Percentiles rank a stretch among this genome's conserved stretches.
These are phyloP conservation scores for Cercospora beticola DNA, from an alignment of 2,329 filamentous ascomycete species.

Conservation along the genomic window DNA sequence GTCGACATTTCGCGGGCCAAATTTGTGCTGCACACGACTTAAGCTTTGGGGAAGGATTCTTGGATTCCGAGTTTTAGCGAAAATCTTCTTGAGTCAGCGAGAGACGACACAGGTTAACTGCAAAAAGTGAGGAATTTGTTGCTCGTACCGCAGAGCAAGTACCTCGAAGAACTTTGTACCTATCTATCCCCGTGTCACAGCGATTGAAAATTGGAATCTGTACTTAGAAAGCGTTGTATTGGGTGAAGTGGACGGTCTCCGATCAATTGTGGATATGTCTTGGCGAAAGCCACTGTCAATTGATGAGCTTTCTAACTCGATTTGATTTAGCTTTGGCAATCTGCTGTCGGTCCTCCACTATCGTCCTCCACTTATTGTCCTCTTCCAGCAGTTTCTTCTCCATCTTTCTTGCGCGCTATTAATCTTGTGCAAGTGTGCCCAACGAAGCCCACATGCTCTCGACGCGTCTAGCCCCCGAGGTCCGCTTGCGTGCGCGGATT, in stretches of 20 bases:
- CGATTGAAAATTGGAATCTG: background rate
- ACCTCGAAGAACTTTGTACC: background rate
- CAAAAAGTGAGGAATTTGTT: background rate
- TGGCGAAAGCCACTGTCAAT: background rate
- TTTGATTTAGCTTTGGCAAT: background rate
- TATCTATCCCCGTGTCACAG: background rate
- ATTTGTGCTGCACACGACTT: background rate
- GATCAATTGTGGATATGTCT: conserved; percentile 3
- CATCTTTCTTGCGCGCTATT: background rate
- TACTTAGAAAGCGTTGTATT: background rate
- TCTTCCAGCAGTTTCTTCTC: background rate
- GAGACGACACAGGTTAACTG: background rate
- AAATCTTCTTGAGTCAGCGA: background rate
- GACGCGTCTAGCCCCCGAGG: background rate
- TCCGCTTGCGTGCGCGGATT: background rate
- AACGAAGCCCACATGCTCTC: background rate
- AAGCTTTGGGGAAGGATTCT: background rate
- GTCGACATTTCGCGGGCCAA: background rate
- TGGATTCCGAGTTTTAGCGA: background rate
- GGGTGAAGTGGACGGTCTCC: background rate
- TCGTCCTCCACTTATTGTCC: background rate
- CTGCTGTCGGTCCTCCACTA: background rate
- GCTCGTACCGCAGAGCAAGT: background rate
- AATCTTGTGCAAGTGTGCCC: background rate
- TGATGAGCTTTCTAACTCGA: background rate